A percentile compares a stretch with the other conserved stretches of the same genome.
Conservation (phyloP, 2,329 filamentous ascomycete genomes). For the Cordyceps cicadae region DNA sequence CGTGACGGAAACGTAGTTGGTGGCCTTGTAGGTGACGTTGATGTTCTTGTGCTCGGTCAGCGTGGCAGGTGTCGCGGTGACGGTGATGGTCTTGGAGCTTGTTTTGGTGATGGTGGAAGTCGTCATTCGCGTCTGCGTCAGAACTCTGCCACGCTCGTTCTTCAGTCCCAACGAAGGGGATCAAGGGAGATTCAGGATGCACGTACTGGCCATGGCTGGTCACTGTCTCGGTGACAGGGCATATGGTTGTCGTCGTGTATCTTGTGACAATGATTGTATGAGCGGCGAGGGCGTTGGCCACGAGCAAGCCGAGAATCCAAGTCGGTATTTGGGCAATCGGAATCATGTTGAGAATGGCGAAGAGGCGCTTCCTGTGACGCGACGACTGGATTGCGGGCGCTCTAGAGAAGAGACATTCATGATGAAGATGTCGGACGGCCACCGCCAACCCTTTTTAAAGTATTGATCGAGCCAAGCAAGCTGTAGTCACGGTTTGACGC, state of each 20-base stretch:
- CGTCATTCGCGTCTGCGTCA: neutral
- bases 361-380: neutral
- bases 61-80: neutral
- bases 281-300: neutral
- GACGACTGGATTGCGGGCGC: neutral
- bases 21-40: neutral
- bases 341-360: neutral
- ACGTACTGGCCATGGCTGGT: neutral
- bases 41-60: neutral
- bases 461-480: neutral
- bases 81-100: neutral
- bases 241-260: neutral
- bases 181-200: neutral
- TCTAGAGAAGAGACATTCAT: neutral
- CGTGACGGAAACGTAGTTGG: neutral
- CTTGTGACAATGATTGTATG: neutral
- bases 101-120: neutral
- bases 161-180: neutral
- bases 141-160: neutral
- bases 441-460: neutral
- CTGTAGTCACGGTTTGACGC: neutral
- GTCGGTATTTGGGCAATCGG: neutral
- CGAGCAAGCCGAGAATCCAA: neutral
- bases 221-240: neutral
- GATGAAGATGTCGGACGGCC: neutral